A percentile compares a stretch with the other conserved stretches of the same genome.
Conservation (phyloP, 164 flowering plant genomes). For the Tetrastigma voinierianum region DNA sequence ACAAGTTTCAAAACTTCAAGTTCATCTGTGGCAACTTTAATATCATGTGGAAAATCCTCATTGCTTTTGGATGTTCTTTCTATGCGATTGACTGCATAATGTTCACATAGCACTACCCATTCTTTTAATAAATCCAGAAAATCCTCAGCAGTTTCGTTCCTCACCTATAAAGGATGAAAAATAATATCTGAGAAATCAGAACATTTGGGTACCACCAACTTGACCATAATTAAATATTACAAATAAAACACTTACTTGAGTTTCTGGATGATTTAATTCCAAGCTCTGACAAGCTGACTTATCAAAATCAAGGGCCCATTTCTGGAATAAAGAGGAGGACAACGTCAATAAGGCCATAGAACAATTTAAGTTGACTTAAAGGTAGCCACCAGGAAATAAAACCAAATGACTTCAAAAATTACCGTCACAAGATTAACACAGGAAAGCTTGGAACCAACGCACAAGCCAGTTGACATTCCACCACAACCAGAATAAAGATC, state of each 20-base stretch:
- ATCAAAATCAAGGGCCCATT: slow-evolving; percentile 79
- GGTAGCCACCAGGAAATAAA: background rate
- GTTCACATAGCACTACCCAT: slow-evolving; percentile 76
- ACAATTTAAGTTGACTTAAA: slow-evolving; percentile 3
- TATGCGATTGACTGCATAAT: slow-evolving; percentile 21
- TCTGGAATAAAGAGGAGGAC: slow-evolving; percentile 32
- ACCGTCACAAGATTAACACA: slow-evolving; percentile 70
- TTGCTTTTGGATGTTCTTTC: slow-evolving; percentile 12
- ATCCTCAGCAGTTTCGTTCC: slow-evolving; percentile 86
- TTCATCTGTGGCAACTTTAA: slow-evolving; percentile 44
- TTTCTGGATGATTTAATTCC: slow-evolving; percentile 77
- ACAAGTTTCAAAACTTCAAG: slow-evolving; percentile 63
- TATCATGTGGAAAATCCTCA: slow-evolving; percentile 15
- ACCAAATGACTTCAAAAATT: slow-evolving; percentile 11
- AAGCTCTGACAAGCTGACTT: slow-evolving; percentile 77
- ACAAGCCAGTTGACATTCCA: slow-evolving; percentile 95
- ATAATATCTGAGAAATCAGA: background rate
- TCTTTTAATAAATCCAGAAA: slow-evolving; percentile 70
- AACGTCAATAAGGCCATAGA: background rate
- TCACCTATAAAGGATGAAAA: slow-evolving; percentile 44
- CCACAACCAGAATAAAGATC: slow-evolving; percentile 53
- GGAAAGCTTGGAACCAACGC: slow-evolving; percentile 75
- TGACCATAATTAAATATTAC: background rate
- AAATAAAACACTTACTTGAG: slow-evolving; percentile 45
- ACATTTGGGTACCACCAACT: background rate